A percentile compares a stretch with the other conserved stretches of the same genome.
Evolutionary conservation across 257 asterid species (phyloP).

Genomic region (Ocimum tenuiflorum): DNA sequence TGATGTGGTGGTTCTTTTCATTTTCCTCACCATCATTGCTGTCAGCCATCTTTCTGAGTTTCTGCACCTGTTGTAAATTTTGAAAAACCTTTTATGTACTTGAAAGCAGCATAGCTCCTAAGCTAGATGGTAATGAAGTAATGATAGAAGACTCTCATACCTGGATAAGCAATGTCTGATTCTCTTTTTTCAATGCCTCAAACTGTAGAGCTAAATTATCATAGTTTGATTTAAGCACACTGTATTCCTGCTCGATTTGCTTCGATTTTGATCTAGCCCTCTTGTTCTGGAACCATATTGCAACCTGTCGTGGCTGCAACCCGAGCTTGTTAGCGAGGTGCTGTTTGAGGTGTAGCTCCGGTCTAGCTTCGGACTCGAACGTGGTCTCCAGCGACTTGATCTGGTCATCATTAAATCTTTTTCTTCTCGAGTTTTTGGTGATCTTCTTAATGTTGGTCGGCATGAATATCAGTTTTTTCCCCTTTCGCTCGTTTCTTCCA

Average conservation of each 20-base stretch:
- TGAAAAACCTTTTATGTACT: not conserved
- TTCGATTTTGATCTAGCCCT: conserved; percentile 57
- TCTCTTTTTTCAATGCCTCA: conserved; percentile 50
- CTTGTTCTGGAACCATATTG: conserved; percentile 78
- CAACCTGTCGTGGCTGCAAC: conserved; percentile 75
- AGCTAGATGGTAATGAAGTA: too few species aligned
- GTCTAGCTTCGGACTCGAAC: conserved; percentile 55
- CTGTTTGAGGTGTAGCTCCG: conserved; percentile 61
- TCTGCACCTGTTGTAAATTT: conserved; percentile 57
- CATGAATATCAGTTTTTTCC: conserved; percentile 8
- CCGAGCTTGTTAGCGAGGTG: conserved; percentile 67
- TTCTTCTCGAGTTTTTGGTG: conserved; percentile 33
- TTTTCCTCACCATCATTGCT: conserved; percentile 14
- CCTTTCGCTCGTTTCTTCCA: not conserved
- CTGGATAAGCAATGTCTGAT: conserved; percentile 53
- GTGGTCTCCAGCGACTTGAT: conserved; percentile 55
- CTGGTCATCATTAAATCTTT: conserved; percentile 64
- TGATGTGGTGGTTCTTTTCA: conserved; percentile 19
- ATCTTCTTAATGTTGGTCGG: conserved; percentile 11
- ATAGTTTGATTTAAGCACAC: conserved; percentile 42
- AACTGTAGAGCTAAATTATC: conserved; percentile 44
- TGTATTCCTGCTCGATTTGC: conserved; percentile 52
- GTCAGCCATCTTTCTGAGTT: conserved; percentile 36
- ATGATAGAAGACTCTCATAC: conserved; percentile 19
- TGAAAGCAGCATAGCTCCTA: not conserved